phyloP scores from a whole-genome alignment of 164 flowering plant species.

The Amborella trichopoda region DNA sequence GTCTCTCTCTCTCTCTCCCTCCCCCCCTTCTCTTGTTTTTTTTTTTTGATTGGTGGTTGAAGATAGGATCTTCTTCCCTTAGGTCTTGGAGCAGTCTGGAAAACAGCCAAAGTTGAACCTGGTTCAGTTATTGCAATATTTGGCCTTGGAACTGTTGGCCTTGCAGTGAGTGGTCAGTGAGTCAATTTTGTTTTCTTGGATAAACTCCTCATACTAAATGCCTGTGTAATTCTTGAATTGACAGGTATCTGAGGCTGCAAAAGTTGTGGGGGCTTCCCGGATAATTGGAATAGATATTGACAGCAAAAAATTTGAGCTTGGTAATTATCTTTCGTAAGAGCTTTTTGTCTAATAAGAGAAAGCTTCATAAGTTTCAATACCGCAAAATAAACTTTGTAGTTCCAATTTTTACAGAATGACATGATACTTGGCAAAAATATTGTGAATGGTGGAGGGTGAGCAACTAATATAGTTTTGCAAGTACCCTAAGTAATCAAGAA shows the following conservation, averaged over 20 bases:
- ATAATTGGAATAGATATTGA: slow-evolving; percentile 93
- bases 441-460: too few species aligned
- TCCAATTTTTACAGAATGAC: too few species aligned
- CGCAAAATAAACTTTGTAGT: too few species aligned
- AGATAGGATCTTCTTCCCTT: not conserved
- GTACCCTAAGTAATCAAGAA: too few species aligned
- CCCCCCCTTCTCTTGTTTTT: not conserved
- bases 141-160: slow-evolving; percentile 99
- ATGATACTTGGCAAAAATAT: too few species aligned
- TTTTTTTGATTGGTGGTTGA: not conserved
- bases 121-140: slow-evolving; percentile 94
- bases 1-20: not conserved
- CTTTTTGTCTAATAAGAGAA: too few species aligned
- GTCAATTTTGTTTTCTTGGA: too few species aligned
- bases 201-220: too few species aligned
- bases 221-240: slow-evolving; percentile 3
- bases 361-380: too few species aligned
- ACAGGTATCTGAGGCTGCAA: slow-evolving; percentile 98
- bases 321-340: slow-evolving; percentile 25
- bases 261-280: slow-evolving; percentile 94
- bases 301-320: slow-evolving; percentile 69
- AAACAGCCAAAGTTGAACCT: slow-evolving; percentile 96
- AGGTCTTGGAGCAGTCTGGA: slow-evolving; percentile 99
- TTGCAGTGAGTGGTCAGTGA: slow-evolving; percentile 57
- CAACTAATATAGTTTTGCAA: too few species aligned